Percentiles rank a stretch among this genome's conserved stretches.
These are phyloP conservation scores for Talaromyces pinophilus DNA, from an alignment of 2,329 filamentous ascomycete genomes.

Conservation along the genomic window DNA sequence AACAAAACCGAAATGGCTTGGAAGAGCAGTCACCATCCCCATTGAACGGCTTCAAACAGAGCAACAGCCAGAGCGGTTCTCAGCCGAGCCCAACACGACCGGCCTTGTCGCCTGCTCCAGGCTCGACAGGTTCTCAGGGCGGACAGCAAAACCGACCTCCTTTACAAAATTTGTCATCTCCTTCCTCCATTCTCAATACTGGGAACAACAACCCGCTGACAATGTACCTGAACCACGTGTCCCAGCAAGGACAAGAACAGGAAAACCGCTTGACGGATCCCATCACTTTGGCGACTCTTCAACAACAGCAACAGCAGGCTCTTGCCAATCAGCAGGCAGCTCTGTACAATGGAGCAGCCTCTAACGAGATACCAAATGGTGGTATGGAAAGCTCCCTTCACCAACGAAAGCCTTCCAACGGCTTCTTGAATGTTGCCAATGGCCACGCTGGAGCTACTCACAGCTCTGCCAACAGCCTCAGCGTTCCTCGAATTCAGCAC, in stretches of 20 bases:
- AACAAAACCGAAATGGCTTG: conserved; percentile 56
- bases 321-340: conserved; percentile 76
- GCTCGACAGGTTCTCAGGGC: conserved; percentile 56
- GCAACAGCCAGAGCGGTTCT: conserved; percentile 55
- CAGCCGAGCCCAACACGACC: conserved; percentile 63
- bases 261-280: conserved; percentile 50
- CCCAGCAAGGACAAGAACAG: conserved; percentile 66
- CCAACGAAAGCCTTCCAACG: conserved; percentile 66
- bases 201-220: conserved; percentile 84
- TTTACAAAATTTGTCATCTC: conserved; percentile 56
- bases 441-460: conserved; percentile 71
- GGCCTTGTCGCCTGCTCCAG: conserved; percentile 55
- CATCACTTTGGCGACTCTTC: conserved; percentile 46
- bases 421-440: conserved; percentile 56
- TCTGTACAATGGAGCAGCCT: conserved; percentile 74
- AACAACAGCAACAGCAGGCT: conserved; percentile 64
- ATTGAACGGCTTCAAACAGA: conserved; percentile 59
- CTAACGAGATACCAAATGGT: conserved; percentile 61
- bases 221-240: conserved; percentile 84
- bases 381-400: conserved; percentile 50
- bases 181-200: conserved; percentile 75
- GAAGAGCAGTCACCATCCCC: conserved; percentile 58
- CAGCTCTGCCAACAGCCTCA: conserved; percentile 55
- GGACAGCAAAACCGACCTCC: conserved; percentile 59
- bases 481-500: conserved; percentile 59